These are phyloP conservation scores for Pleurotus citrinopileatus DNA, from an alignment of 768 basidiomycete genomes.

Conservation along the genomic window DNA sequence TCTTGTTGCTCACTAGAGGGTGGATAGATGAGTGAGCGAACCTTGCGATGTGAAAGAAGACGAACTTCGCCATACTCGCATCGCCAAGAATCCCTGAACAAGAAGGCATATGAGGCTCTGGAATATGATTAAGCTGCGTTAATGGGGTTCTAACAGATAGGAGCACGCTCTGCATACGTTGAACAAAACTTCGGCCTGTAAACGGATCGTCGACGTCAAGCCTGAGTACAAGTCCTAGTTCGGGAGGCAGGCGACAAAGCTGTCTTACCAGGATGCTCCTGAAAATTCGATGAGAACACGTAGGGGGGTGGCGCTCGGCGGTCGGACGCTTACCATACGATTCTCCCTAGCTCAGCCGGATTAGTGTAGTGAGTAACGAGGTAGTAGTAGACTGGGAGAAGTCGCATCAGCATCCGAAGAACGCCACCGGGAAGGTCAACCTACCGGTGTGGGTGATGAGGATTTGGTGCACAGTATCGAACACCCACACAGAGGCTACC, in stretches of 20 bases:
- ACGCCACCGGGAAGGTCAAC: conserved; percentile 11
- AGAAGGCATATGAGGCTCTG: conserved; percentile 54
- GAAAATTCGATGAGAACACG: not conserved
- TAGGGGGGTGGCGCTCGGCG: too few relatives aligned
- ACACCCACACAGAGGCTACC: conserved; percentile 47
- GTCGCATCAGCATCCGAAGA: not conserved
- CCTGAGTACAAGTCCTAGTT: not conserved
- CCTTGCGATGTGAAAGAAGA: not conserved
- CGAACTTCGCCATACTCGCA: conserved; percentile 42
- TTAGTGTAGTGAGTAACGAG: conserved; percentile 51
- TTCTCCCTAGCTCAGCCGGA: conserved; percentile 30
- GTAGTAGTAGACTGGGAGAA: conserved; percentile 47
- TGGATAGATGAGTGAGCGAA: conserved; percentile 2
- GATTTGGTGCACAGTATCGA: conserved; percentile 51
- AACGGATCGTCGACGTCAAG: not conserved
- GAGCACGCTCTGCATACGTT: conserved; percentile 33
- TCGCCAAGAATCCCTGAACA: conserved; percentile 48
- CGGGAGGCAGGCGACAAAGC: not conserved
- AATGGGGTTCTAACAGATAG: not conserved
- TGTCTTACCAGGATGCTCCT: conserved; percentile 50
- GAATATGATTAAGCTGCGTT: not conserved
- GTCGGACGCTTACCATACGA: conserved; percentile 54
- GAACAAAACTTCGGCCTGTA: conserved; percentile 56
- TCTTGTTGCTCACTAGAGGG: conserved; percentile 46
- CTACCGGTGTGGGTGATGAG: conserved; percentile 52